Evolutionary conservation across 192 early-diverging fungal species (phyloP), one percentile per base, ranked within the genome.

Genomic region (Radiomyces spectabilis): DNA sequence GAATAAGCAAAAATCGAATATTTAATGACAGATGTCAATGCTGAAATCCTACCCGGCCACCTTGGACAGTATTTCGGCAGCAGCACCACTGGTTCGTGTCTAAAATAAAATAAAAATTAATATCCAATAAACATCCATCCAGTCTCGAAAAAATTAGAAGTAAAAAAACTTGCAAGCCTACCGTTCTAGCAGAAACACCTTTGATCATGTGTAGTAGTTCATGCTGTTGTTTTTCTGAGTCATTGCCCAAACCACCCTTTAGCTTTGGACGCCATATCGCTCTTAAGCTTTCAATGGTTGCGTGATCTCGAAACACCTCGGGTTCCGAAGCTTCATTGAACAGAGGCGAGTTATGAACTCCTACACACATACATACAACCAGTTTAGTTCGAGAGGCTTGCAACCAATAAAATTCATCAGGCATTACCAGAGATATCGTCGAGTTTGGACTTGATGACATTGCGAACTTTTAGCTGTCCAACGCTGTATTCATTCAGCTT

Each of bases 361-460:
- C n/a, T n/a, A n/a, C n/a, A n/a, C n/a, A n/a, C n/a, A n/a, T n/a
- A n/a, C n/a, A n/a, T n/a, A n/a, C n/a, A n/a, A n/a, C n/a, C n/a
- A n/a, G n/a, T n/a, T n/a, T 13, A 21, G 41, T 9, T 27, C 24
- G 16, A 29, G 18, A 1, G 13, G 21, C 0, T 7, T 29, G 57
- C 60, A 25, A 47, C 29, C 27, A 57, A 55, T 2, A 53, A 45
- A 1, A 45, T 45, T 5, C 51, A 46, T 55, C 57, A n/a, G n/a
- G n/a, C n/a, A n/a, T n/a, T 66, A 52, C 75, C 76, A 12, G 76
- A 75, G 21, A 78, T 66, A 59, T 78, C 76, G 21, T 78, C 76
- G 8, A 78, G 53, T 37, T 78, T 78, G 12, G 69, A 73, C n/a
- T 78, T 78, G 4, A 78, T 48, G 0, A 68, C 76, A 30, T 75